Conservation (phyloP, 106 monocot species). For the Ottelia alismoides region DNA sequence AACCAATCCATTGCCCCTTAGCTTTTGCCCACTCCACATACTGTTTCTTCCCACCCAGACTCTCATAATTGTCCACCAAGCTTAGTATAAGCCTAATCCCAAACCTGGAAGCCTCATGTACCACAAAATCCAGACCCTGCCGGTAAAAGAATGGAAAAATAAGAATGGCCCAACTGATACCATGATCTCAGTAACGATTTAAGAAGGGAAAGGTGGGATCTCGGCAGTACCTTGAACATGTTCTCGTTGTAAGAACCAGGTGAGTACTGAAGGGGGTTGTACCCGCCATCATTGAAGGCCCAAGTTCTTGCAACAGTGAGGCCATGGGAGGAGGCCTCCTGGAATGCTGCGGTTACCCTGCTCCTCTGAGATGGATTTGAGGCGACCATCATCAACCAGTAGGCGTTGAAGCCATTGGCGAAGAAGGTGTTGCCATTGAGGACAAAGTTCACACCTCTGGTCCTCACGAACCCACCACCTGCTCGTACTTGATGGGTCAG, state of each 20-base stretch:
- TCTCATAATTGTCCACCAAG: conserved; percentile 55
- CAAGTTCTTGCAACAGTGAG: conserved; percentile 18
- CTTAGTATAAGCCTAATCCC: conserved; percentile 45
- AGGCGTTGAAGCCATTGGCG: conserved; percentile 23
- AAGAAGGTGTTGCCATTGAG: conserved; percentile 13
- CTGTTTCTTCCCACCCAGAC: conserved; percentile 68
- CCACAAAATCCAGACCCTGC: conserved; percentile 63
- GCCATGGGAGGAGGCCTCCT: conserved; percentile 11
- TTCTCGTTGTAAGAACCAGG: conserved; percentile 17
- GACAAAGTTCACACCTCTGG: conserved; percentile 7
- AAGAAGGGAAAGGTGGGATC: not conserved
- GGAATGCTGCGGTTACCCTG: conserved; percentile 15
- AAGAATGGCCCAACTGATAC: not conserved
- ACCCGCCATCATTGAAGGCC: conserved; percentile 25
- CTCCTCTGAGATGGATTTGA: conserved; percentile 8
- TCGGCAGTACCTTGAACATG: conserved; percentile 15
- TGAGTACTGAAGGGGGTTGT: conserved; percentile 12
- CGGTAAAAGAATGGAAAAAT: not conserved
- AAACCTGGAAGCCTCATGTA: conserved; percentile 46
- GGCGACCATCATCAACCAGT: conserved; percentile 22
- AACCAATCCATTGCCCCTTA: conserved; percentile 39
- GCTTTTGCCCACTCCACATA: conserved; percentile 60
- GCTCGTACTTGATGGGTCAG: no score
- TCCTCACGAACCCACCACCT: conserved; percentile 1
- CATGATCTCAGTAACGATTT: not conserved